Percentiles rank a stretch among this genome's conserved stretches.
phyloP scores from a whole-genome alignment of 495 filamentous ascomycete species.

The Aspergillus affinis region DNA sequence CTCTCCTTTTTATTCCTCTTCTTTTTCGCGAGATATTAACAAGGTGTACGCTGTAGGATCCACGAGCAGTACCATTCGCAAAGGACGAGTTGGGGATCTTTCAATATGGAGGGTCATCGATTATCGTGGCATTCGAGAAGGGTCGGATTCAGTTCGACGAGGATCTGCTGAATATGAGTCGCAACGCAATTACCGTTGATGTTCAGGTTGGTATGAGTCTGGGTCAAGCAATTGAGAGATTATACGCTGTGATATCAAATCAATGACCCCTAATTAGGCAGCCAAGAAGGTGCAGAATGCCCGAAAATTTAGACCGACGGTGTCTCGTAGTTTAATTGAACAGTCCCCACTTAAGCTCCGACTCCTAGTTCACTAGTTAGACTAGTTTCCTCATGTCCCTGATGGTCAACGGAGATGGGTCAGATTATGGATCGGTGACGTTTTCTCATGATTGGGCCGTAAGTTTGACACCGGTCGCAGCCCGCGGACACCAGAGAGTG shows the following conservation, averaged over 20 bases:
- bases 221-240: too few relatives aligned
- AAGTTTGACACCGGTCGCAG: not conserved
- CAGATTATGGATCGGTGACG: too few relatives aligned
- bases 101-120: slow-evolving; percentile 41
- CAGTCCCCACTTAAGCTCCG: not conserved
- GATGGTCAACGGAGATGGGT: not conserved
- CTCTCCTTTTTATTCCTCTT: not conserved
- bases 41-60: slow-evolving; percentile 17
- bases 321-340: not conserved
- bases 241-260: not conserved
- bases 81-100: slow-evolving; percentile 44
- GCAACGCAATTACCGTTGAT: slow-evolving; percentile 23
- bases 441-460: not conserved
- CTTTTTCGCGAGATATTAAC: not conserved
- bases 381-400: not conserved
- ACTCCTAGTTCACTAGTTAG: not conserved
- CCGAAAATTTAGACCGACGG: not conserved
- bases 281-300: too few relatives aligned
- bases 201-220: slow-evolving; percentile 35
- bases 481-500: not conserved
- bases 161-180: slow-evolving; percentile 31
- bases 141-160: slow-evolving; percentile 39
- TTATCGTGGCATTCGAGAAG: slow-evolving; percentile 41
- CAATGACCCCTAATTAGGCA: not conserved
- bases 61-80: slow-evolving; percentile 38